Percentiles rank a stretch among this genome's conserved stretches.
phyloP scores from a whole-genome alignment of 2,329 filamentous ascomycete species.

The Alternaria metachromatica region DNA sequence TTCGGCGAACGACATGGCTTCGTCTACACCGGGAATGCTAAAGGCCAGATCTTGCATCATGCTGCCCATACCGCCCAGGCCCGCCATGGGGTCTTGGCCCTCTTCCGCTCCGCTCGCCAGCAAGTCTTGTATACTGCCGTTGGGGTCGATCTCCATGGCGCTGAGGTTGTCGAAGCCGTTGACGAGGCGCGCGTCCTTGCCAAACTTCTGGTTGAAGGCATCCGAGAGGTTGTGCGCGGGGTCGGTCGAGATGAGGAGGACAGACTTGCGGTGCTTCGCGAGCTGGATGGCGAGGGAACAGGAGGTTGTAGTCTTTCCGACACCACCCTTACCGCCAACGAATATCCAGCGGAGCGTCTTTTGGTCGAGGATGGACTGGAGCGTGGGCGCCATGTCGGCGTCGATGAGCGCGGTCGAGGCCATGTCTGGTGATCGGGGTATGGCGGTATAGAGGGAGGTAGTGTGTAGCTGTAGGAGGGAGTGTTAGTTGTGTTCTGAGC shows the following conservation, averaged over 20 bases:
- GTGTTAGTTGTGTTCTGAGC: neutral
- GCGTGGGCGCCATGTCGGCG: slow-evolving; percentile 86
- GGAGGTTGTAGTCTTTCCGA: slow-evolving; percentile 99
- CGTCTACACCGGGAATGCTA: slow-evolving; percentile 96
- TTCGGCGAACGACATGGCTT: slow-evolving; percentile 99
- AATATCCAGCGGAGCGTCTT: slow-evolving; percentile 98
- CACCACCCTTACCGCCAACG: slow-evolving; percentile 96
- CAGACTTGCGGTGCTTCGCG: slow-evolving; percentile 90
- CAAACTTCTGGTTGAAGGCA: slow-evolving; percentile 98
- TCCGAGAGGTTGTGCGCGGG: slow-evolving; percentile 98
- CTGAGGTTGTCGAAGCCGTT: slow-evolving; percentile 93
- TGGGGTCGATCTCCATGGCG: slow-evolving; percentile 99
- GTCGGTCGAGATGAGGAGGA: slow-evolving; percentile 97
- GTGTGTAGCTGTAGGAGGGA: neutral
- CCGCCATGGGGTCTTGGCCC: slow-evolving; percentile 72
- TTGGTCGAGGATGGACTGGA: slow-evolving; percentile 94
- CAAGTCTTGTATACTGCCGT: slow-evolving; percentile 95
- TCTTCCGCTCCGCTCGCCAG: slow-evolving; percentile 79
- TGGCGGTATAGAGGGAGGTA: neutral
- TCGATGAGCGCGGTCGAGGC: slow-evolving; percentile 45
- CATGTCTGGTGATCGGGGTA: slow-evolving; percentile 35
- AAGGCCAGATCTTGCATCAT: slow-evolving; percentile 99
- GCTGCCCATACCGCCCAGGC: slow-evolving; percentile 74
- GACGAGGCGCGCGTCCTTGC: slow-evolving; percentile 93
- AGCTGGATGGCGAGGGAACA: slow-evolving; percentile 98